These are phyloP conservation scores for Mollisia scopiformis DNA, from an alignment of 2,329 filamentous ascomycete species.

Conservation along the genomic window DNA sequence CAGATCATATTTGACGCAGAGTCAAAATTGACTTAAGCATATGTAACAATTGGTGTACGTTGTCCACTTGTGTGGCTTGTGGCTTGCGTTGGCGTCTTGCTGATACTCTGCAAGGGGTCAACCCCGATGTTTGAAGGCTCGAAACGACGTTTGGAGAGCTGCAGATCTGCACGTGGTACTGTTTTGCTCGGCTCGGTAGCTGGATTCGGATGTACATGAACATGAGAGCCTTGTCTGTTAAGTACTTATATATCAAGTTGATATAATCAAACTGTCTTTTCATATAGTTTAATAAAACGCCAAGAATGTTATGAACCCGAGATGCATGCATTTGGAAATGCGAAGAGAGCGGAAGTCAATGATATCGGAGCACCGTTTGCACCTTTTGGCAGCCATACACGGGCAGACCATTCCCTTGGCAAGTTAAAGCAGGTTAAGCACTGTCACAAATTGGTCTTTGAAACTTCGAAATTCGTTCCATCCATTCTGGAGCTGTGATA, in stretches of 20 bases:
- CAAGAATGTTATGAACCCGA: not conserved
- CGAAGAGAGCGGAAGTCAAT: not conserved
- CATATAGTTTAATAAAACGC: not conserved
- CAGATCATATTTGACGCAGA: slow-evolving; percentile 44
- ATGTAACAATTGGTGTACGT: not conserved
- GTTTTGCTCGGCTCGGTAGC: not conserved
- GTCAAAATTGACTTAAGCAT: not conserved
- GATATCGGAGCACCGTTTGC: not conserved
- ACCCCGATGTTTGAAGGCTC: not conserved
- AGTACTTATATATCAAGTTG: not conserved
- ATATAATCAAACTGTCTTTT: not conserved
- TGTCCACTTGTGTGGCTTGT: not conserved
- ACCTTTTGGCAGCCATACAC: too few species aligned
- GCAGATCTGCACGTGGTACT: not conserved
- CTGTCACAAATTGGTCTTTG: not conserved
- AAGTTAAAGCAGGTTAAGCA: too few species aligned
- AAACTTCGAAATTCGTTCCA: not conserved
- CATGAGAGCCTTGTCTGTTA: not conserved
- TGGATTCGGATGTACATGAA: not conserved
- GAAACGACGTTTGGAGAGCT: not conserved
- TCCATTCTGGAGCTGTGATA: not conserved
- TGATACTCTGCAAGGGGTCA: slow-evolving; percentile 1
- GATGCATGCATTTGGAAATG: not conserved
- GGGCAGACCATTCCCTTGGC: too few species aligned
- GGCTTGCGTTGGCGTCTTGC: not conserved